Evolutionary conservation across 306 rosid species (phyloP).

Genomic region (Cyamopsis tetragonoloba): DNA sequence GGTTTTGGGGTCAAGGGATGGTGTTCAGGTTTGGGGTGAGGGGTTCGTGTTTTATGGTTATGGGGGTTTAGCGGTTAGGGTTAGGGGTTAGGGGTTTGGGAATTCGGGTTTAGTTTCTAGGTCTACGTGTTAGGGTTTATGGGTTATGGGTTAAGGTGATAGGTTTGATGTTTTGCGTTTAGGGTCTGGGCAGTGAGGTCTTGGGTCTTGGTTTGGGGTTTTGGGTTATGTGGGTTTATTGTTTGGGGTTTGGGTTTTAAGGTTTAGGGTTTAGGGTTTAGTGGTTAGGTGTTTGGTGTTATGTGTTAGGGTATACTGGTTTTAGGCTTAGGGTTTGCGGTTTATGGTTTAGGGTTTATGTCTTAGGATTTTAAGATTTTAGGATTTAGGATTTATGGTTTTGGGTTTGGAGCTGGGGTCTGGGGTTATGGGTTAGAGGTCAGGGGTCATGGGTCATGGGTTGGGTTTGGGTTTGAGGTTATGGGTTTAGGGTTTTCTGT

Average conservation of each 20-base stretch:
- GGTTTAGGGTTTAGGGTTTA: slow-evolving; percentile 21
- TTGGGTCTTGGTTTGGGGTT: no score
- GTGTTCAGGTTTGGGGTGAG: not conserved
- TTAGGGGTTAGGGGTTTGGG: not conserved
- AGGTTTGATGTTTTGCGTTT: slow-evolving; percentile 20
- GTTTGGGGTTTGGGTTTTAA: slow-evolving; percentile 12
- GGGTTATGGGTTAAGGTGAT: slow-evolving; percentile 14
- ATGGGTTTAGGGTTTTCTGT: not conserved
- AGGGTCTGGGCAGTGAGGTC: no score
- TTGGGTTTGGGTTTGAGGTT: no score
- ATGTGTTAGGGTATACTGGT: no score
- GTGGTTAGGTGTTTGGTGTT: no score
- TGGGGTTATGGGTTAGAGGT: slow-evolving; percentile 17
- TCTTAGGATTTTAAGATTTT: no score
- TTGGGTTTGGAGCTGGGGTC: slow-evolving; percentile 1
- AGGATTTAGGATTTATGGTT: slow-evolving; percentile 4
- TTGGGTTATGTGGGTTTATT: slow-evolving; percentile 6
- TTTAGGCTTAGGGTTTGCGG: not conserved
- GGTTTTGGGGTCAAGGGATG: not conserved
- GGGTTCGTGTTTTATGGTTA: not conserved
- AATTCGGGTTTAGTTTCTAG: not conserved
- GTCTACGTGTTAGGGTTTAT: slow-evolving; percentile 12
- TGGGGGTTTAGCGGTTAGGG: no score
- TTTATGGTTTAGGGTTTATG: slow-evolving; percentile 18
- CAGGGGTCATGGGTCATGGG: slow-evolving; percentile 18